A percentile compares a stretch with the other conserved stretches of the same genome.
These are phyloP conservation scores for Cryptococcus neoformans DNA, from an alignment of 1,284 basidiomycete species.

Conservation along the genomic window DNA sequence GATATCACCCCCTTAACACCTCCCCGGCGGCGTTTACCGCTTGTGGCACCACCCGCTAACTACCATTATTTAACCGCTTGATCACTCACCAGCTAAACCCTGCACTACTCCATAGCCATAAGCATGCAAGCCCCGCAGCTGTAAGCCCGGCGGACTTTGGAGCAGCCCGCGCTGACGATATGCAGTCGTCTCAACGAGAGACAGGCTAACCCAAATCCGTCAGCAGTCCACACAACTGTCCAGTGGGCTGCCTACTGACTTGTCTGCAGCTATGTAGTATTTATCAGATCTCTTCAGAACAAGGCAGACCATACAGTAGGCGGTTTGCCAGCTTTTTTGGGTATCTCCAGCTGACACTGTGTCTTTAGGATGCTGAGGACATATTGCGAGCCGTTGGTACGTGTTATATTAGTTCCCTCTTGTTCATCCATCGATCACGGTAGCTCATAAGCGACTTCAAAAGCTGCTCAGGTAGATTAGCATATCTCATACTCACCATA, in stretches of 20 bases:
- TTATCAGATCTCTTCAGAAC: conserved; percentile 35
- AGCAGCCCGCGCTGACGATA: not conserved
- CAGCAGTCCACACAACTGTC: not conserved
- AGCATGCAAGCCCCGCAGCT: conserved; percentile 30
- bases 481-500: not conserved
- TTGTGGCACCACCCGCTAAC: conserved; percentile 6
- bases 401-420: not conserved
- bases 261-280: conserved; percentile 37
- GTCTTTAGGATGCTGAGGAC: conserved; percentile 34
- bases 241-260: not conserved
- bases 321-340: not conserved
- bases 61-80: not conserved
- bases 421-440: not conserved
- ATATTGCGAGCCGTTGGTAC: conserved; percentile 47
- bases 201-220: conserved; percentile 45
- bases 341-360: not conserved
- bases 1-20: not conserved
- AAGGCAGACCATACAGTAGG: conserved; percentile 35
- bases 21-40: conserved; percentile 15
- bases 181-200: conserved; percentile 41
- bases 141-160: conserved; percentile 8
- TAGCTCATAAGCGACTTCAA: not conserved
- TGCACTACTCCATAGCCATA: not conserved
- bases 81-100: not conserved
- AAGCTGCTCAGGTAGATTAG: conserved; percentile 23